Conservation (phyloP, 176 grass and related monocot species). For the Cenchrus purpureus region DNA sequence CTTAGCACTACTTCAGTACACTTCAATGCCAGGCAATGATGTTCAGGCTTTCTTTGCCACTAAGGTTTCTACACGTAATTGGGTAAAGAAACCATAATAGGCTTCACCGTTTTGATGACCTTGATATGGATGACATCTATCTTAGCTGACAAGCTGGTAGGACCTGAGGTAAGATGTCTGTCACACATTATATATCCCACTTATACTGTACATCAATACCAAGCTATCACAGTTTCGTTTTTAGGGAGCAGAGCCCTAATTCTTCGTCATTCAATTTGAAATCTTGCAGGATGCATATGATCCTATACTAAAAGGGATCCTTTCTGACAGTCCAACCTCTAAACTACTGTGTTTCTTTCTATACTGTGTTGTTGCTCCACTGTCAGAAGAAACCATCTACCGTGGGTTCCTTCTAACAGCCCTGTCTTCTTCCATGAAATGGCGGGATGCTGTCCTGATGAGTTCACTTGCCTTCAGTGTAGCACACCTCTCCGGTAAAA, state of each 20-base stretch:
- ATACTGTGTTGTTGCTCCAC: constrained; percentile 71
- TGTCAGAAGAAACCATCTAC: constrained; percentile 94
- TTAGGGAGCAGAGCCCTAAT: neutral
- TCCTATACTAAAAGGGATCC: constrained; percentile 69
- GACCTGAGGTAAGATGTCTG: constrained; percentile 57
- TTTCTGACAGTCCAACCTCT: constrained; percentile 52
- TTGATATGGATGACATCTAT: constrained; percentile 62
- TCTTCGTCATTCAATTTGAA: constrained; percentile 29
- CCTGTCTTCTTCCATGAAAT: constrained; percentile 65
- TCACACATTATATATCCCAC: neutral
- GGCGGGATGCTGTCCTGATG: constrained; percentile 56
- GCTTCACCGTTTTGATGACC: constrained; percentile 61
- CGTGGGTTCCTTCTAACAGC: constrained; percentile 84
- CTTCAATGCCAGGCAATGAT: constrained; percentile 40
- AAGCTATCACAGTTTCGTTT: neutral
- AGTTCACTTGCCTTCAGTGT: constrained; percentile 80
- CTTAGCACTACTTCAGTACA: constrained; percentile 60
- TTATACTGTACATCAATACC: neutral
- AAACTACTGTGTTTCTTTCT: constrained; percentile 58
- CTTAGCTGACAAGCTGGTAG: constrained; percentile 62
- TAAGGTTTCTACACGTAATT: constrained; percentile 50
- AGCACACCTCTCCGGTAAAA: constrained; percentile 69
- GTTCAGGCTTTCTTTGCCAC: constrained; percentile 50
- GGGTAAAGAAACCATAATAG: constrained; percentile 61
- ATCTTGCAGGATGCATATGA: constrained; percentile 74